phyloP scores from a whole-genome alignment of 164 flowering plant genomes.

The Akebia trifoliata region DNA sequence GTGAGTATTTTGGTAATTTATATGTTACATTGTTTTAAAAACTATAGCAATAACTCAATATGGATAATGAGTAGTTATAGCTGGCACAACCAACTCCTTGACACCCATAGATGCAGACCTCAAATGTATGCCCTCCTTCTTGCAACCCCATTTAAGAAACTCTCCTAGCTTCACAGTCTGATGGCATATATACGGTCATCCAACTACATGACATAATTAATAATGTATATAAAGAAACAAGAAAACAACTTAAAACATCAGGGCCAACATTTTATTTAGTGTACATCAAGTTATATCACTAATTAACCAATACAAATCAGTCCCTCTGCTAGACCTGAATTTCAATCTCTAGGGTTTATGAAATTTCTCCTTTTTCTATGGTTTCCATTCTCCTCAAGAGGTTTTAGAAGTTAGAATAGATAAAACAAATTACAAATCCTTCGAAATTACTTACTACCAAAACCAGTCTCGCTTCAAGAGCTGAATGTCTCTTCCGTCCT shows the following conservation, averaged over 20 bases:
- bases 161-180: slow-evolving; percentile 39
- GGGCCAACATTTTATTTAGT: not conserved
- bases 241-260: not conserved
- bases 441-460: too few species aligned
- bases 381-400: too few species aligned
- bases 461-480: too few species aligned
- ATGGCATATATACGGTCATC: slow-evolving; percentile 37
- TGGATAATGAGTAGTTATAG: slow-evolving; percentile 46
- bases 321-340: too few species aligned
- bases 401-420: too few species aligned
- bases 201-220: slow-evolving; percentile 41
- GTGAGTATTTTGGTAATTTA: not conserved
- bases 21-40: not conserved
- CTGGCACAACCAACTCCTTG: slow-evolving; percentile 46
- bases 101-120: slow-evolving; percentile 53
- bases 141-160: slow-evolving; percentile 38
- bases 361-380: too few species aligned
- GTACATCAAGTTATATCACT: too few species aligned
- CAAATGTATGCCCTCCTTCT: slow-evolving; percentile 69
- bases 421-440: too few species aligned
- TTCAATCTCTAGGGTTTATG: too few species aligned
- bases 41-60: not conserved
- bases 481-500: too few species aligned
- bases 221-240: not conserved
- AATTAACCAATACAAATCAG: too few species aligned